These are phyloP conservation scores for Isoetes taiwanensis DNA, from an alignment of 75 land plant genomes.

Conservation along the genomic window DNA sequence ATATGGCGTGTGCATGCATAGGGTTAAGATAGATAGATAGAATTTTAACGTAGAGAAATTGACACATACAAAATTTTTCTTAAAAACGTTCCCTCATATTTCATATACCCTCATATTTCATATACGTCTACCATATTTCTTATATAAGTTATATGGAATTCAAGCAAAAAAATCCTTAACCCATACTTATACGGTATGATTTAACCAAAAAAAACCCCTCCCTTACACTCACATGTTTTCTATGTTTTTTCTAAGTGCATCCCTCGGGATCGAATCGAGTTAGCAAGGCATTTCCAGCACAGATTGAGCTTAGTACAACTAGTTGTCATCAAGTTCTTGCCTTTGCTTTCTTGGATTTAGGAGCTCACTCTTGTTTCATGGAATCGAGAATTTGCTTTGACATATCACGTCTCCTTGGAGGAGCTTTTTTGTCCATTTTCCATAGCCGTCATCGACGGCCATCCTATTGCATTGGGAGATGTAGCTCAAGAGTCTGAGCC, in stretches of 20 bases:
- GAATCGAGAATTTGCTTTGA: not conserved
- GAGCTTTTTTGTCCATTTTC: not conserved
- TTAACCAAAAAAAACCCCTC: not conserved
- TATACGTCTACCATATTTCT: too few relatives aligned
- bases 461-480: not conserved
- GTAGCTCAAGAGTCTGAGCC: conserved; percentile 6
- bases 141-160: too few relatives aligned
- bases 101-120: too few relatives aligned
- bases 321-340: too few relatives aligned
- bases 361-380: not conserved
- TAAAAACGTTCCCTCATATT: too few relatives aligned
- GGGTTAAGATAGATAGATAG: too few relatives aligned
- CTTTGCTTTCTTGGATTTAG: not conserved
- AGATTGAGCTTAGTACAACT: too few relatives aligned
- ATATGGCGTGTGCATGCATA: too few relatives aligned
- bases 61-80: too few relatives aligned
- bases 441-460: conserved; percentile 9
- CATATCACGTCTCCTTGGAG: not conserved
- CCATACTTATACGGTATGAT: too few relatives aligned
- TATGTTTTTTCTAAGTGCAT: not conserved
- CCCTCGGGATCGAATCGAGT: not conserved
- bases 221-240: not conserved
- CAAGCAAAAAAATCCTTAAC: too few relatives aligned
- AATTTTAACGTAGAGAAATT: too few relatives aligned
- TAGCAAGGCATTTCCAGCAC: not conserved